These are phyloP conservation scores for Picochlorum sp. DNA, from an alignment of 139 green algal genomes.

Conservation along the genomic window DNA sequence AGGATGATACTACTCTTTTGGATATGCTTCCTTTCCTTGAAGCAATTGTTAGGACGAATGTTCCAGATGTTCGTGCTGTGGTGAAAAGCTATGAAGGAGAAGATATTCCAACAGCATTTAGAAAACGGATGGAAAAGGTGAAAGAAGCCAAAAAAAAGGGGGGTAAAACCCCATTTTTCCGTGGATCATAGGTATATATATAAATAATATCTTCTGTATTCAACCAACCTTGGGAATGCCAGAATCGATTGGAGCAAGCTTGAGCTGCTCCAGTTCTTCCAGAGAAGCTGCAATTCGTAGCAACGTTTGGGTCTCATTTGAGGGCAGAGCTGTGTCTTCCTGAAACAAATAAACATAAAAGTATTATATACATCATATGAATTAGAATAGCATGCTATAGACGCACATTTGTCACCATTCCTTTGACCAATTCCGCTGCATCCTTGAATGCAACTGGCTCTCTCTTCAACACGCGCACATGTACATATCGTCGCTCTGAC, in stretches of 20 bases:
- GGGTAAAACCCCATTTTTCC: background rate
- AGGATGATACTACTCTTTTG: constrained; percentile 72
- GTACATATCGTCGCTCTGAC: constrained; percentile 2
- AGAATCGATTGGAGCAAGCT: background rate
- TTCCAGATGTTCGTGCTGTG: constrained; percentile 58
- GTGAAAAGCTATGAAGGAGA: constrained; percentile 74
- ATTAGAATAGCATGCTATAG: background rate
- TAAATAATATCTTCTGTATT: background rate
- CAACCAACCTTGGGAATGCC: background rate
- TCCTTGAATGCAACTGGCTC: background rate
- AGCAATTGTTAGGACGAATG: constrained; percentile 28
- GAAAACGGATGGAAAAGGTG: constrained; percentile 32
- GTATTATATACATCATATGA: background rate
- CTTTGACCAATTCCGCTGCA: background rate
- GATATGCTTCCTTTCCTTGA: constrained; percentile 85
- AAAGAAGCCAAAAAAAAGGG: constrained; percentile 10
- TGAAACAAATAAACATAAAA: background rate
- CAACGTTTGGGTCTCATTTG: constrained; percentile 3
- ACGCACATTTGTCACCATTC: background rate
- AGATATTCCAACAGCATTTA: constrained; percentile 75
- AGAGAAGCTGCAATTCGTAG: background rate
- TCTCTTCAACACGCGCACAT: background rate
- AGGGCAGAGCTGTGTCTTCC: background rate
- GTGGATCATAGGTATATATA: background rate
- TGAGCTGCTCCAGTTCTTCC: background rate